Percentiles rank a stretch among this genome's conserved stretches.
Evolutionary conservation across 2,329 filamentous ascomycete species (phyloP).

Genomic region (Diaporthe vexans): DNA sequence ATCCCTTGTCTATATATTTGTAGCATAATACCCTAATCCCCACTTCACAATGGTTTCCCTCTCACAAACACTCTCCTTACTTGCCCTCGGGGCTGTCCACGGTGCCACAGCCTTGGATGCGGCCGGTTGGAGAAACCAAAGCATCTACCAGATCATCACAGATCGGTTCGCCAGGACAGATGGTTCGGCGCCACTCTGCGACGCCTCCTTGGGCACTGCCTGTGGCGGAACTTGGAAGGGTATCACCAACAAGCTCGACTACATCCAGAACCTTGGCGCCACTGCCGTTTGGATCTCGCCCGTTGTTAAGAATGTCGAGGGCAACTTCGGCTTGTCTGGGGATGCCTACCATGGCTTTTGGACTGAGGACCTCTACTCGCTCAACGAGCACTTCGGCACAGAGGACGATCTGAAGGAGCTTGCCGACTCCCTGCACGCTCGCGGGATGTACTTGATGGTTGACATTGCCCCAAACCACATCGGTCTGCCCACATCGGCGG

Average conservation of each 20-base stretch:
- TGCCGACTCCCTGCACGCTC: slow-evolving; percentile 63
- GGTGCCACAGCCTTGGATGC: slow-evolving; percentile 33
- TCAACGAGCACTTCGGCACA: slow-evolving; percentile 66
- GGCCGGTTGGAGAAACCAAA: slow-evolving; percentile 52
- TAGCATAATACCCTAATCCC: slow-evolving; percentile 14
- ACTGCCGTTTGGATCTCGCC: slow-evolving; percentile 63
- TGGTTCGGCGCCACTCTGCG: slow-evolving; percentile 52
- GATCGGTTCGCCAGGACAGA: slow-evolving; percentile 57
- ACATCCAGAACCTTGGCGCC: slow-evolving; percentile 60
- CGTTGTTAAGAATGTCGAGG: slow-evolving; percentile 57
- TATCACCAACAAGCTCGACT: slow-evolving; percentile 61
- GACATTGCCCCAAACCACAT: slow-evolving; percentile 72
- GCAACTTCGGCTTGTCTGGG: slow-evolving; percentile 47
- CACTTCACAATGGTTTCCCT: slow-evolving; percentile 18
- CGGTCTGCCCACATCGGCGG: slow-evolving; percentile 45
- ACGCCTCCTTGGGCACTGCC: slow-evolving; percentile 52
- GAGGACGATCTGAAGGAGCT: slow-evolving; percentile 64
- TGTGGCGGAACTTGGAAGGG: slow-evolving; percentile 64
- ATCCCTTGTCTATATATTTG: slow-evolving; percentile 5
- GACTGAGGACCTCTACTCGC: slow-evolving; percentile 62
- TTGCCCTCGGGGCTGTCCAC: slow-evolving; percentile 17
- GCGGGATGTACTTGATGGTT: slow-evolving; percentile 73
- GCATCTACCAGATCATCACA: slow-evolving; percentile 60
- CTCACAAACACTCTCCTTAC: slow-evolving; percentile 14
- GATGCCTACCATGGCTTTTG: slow-evolving; percentile 63